Percentiles rank a stretch among this genome's conserved stretches.
These are phyloP conservation scores for Stentor coeruleus DNA, from an alignment of 73 alveolate genomes.

Conservation along the genomic window DNA sequence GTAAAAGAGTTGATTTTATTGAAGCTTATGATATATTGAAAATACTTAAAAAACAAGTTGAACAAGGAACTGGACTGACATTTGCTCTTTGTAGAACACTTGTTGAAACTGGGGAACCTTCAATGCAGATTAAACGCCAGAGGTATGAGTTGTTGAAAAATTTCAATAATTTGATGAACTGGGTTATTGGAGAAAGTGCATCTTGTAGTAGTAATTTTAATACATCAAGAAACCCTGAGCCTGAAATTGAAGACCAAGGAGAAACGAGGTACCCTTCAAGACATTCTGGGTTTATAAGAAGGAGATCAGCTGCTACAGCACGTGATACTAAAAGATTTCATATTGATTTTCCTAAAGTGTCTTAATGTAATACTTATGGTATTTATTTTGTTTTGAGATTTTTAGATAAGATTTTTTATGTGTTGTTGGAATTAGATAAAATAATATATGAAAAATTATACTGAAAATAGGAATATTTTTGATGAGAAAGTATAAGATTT, in stretches of 20 bases:
- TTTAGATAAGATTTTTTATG: too few species aligned
- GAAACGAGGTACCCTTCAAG: neutral
- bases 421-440: too few species aligned
- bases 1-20: neutral
- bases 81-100: neutral
- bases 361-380: too few species aligned
- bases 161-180: neutral
- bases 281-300: neutral
- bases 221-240: neutral
- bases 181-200: slow-evolving; percentile 18
- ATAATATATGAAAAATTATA: too few species aligned
- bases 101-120: slow-evolving; percentile 6
- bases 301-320: neutral
- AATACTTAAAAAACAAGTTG: neutral
- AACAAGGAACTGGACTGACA: neutral
- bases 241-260: neutral
- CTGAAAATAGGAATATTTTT: too few species aligned
- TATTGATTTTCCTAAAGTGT: neutral
- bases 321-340: neutral
- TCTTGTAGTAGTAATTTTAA: neutral
- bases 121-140: neutral
- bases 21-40: neutral
- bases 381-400: too few species aligned
- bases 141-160: neutral
- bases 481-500: too few species aligned